Base-by-base conservation (phyloP, 768 basidiomycete genomes). In the Amanita subjunquillea region DNA sequence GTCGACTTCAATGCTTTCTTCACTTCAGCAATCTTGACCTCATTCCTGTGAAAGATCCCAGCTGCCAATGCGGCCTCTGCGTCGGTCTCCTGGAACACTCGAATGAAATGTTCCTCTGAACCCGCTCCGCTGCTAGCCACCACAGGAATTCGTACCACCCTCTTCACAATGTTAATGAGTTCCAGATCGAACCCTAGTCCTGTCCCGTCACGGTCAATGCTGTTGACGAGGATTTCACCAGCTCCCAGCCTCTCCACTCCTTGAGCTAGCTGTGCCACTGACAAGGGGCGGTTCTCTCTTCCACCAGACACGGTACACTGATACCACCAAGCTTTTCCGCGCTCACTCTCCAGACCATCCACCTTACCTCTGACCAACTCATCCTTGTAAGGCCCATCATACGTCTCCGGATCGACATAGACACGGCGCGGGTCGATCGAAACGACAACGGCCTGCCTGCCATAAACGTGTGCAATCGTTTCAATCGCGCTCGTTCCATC, bases 241-340 rank as follows among this genome's bases (percentile, higher is more conserved):
- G 96, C 94, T 3, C 96, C 96, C 13, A 99, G 79, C 38, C 65
- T 65, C 65, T 96, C 91, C n/a, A 84, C 91, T 10, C 95, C 96
- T 54, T 80, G 73, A 15, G 88, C 91, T n/a, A 99, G 81, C 67
- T 98, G 84, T 20, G 91, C 81, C 40, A 83, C 95, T 12, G 95
- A 96, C 30, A 99, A 69, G 34, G 81, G 82, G 10, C 92, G 82
- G 22, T 73, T 58, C 64, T 92, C 87, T 29, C 96, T 83, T 12
- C 96, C 96, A 37, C 96, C 95, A 1, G 85, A 88, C 44, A 97
- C 88, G 9, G 96, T 98, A 67, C 96, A 98, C 64, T 94, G 92
- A 67, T 99, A 99, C 96, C 95, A 98, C 93, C 96, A 98, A 40
- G 82, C 85, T 62, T 80, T 83, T 40, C 80, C 83, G 50, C 75